Conservation (phyloP, 2,329 filamentous ascomycete genomes). For the Xylaria sp. region DNA sequence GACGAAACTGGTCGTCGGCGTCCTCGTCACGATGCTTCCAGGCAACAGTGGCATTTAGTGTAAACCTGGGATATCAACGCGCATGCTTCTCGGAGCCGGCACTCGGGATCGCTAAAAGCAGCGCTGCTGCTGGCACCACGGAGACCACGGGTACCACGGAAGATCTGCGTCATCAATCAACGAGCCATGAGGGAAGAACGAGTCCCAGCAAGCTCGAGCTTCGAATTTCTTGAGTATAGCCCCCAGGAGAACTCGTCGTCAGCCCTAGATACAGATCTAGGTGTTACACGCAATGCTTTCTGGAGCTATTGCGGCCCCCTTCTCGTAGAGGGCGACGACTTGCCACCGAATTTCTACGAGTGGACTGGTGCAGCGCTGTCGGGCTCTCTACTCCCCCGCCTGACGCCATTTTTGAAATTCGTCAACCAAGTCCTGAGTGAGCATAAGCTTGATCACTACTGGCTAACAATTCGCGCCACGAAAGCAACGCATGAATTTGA, state of each 20-base stretch:
- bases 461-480: conserved; percentile 60
- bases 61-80: not conserved
- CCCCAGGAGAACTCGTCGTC: not conserved
- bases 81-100: not conserved
- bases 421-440: conserved; percentile 52
- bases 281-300: conserved; percentile 50
- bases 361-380: conserved; percentile 53
- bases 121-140: not conserved
- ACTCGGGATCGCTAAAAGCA: not conserved
- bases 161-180: not conserved
- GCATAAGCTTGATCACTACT: conserved; percentile 56
- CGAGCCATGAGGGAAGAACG: conserved; percentile 30
- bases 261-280: conserved; percentile 22
- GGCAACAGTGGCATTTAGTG: conserved; percentile 16
- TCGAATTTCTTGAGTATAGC: conserved; percentile 44
- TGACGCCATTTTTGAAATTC: conserved; percentile 56
- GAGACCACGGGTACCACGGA: not conserved
- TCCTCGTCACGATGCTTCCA: conserved; percentile 1
- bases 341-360: conserved; percentile 54
- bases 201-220: conserved; percentile 34
- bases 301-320: conserved; percentile 60
- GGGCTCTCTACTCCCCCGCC: conserved; percentile 48
- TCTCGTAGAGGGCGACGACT: conserved; percentile 43
- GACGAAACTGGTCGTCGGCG: conserved; percentile 1
- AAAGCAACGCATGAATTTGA: conserved; percentile 57